Evolutionary conservation across 495 filamentous ascomycete genomes (phyloP).

Genomic region (Darksidea phi): DNA sequence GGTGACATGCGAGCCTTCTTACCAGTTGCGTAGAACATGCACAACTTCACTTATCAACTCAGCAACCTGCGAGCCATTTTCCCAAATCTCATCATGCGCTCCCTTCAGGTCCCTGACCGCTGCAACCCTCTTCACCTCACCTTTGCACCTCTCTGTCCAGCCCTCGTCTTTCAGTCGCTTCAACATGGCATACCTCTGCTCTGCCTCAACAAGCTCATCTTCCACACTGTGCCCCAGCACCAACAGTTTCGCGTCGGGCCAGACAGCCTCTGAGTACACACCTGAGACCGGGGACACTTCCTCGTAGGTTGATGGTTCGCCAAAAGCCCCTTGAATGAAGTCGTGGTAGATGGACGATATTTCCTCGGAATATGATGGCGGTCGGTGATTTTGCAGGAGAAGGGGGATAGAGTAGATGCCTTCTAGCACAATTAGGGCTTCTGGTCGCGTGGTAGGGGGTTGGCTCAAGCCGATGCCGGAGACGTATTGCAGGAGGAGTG

Average conservation of each 20-base stretch:
- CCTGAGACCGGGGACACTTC: constrained; percentile 33
- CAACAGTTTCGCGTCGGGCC: constrained; percentile 50
- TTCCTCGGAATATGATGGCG: not conserved
- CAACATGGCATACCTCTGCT: constrained; percentile 54
- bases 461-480: constrained; percentile 5
- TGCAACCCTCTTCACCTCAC: constrained; percentile 34
- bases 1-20: not conserved
- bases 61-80: constrained; percentile 53
- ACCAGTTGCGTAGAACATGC: constrained; percentile 3
- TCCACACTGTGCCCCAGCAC: constrained; percentile 60
- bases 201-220: constrained; percentile 61
- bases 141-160: constrained; percentile 21
- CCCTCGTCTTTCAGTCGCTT: constrained; percentile 38
- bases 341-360: constrained; percentile 53
- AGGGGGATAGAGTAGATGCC: constrained; percentile 66
- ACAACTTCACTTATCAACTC: constrained; percentile 34
- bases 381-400: constrained; percentile 50
- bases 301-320: constrained; percentile 49
- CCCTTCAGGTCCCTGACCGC: constrained; percentile 53
- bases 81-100: constrained; percentile 63
- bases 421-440: constrained; percentile 56
- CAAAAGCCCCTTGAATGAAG: constrained; percentile 65
- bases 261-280: constrained; percentile 43
- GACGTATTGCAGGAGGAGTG: constrained; percentile 25
- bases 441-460: not conserved